A percentile compares a stretch with the other conserved stretches of the same genome.
phyloP scores from a whole-genome alignment of 768 basidiomycete genomes.

The Steccherinum ochraceum region DNA sequence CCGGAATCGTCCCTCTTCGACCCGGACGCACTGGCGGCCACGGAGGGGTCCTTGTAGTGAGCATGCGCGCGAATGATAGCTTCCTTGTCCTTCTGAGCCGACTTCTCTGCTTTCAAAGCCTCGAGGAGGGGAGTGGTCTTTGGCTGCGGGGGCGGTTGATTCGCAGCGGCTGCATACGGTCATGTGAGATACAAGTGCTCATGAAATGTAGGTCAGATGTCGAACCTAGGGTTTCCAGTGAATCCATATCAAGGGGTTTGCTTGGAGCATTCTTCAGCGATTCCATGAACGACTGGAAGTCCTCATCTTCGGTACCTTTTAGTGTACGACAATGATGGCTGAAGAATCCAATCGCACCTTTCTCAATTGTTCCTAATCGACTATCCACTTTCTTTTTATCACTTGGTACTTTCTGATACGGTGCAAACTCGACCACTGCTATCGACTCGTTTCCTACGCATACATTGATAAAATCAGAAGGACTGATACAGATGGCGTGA shows the following conservation, averaged over 20 bases:
- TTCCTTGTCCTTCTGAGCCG: constrained; percentile 62
- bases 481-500: neutral
- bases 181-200: neutral
- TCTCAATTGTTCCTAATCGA: constrained; percentile 83
- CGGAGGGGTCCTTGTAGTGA: constrained; percentile 53
- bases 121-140: constrained; percentile 91
- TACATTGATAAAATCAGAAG: neutral
- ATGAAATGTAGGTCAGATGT: constrained; percentile 3
- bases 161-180: constrained; percentile 50
- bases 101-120: constrained; percentile 82
- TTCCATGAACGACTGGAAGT: constrained; percentile 77
- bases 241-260: constrained; percentile 48
- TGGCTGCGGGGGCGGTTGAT: constrained; percentile 52
- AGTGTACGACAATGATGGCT: neutral
- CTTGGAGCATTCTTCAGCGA: constrained; percentile 48
- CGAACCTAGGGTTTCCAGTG: constrained; percentile 61
- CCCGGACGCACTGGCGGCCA: constrained; percentile 21
- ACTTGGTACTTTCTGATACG: constrained; percentile 79
- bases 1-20: constrained; percentile 31
- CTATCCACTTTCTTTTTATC: constrained; percentile 75
- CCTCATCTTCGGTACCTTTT: constrained; percentile 56
- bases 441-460: constrained; percentile 77
- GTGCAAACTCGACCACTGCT: constrained; percentile 91
- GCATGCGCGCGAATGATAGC: constrained; percentile 65
- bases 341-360: constrained; percentile 45